Conservation (phyloP, 2,329 filamentous ascomycete species). For the Volutella citrinella region DNA sequence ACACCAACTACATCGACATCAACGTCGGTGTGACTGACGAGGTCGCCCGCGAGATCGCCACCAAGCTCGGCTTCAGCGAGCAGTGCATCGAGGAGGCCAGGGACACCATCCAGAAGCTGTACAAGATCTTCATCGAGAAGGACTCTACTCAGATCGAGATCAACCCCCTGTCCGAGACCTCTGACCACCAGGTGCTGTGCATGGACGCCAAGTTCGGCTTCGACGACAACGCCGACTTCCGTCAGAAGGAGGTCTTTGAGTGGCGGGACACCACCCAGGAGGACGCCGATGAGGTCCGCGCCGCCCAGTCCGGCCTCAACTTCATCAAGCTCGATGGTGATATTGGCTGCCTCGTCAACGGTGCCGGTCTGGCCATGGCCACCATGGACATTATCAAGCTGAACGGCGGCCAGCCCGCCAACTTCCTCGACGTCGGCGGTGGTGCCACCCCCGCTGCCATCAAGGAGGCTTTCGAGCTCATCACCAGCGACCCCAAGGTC, state of each 20-base stretch:
- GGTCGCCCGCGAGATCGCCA: conserved; percentile 85
- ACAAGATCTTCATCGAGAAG: conserved; percentile 97
- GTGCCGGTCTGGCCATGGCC: conserved; percentile 97
- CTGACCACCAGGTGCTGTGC: conserved; percentile 94
- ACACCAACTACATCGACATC: conserved; percentile 91
- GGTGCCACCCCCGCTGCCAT: conserved; percentile 96
- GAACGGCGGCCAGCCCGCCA: conserved; percentile 91
- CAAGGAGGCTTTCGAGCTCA: conserved; percentile 96
- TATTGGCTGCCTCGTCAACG: conserved; percentile 98
- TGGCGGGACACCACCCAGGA: conserved; percentile 96
- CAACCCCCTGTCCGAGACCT: conserved; percentile 97
- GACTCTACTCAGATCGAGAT: conserved; percentile 99
- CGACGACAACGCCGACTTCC: conserved; percentile 98
- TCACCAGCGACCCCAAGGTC: conserved; percentile 97
- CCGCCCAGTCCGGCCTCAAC: conserved; percentile 91
- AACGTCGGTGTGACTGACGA: conserved; percentile 93
- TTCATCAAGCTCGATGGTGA: conserved; percentile 99
- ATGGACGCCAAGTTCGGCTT: conserved; percentile 99
- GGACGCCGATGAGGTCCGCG: conserved; percentile 95
- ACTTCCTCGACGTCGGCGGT: conserved; percentile 98
- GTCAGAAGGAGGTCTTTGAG: conserved; percentile 92
- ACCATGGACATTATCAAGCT: conserved; percentile 99
- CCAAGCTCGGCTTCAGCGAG: conserved; percentile 93
- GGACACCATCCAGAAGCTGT: conserved; percentile 96
- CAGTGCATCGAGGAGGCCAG: conserved; percentile 96